Conservation (phyloP, 2,329 filamentous ascomycete species). For the Diaporthe aspalathi region DNA sequence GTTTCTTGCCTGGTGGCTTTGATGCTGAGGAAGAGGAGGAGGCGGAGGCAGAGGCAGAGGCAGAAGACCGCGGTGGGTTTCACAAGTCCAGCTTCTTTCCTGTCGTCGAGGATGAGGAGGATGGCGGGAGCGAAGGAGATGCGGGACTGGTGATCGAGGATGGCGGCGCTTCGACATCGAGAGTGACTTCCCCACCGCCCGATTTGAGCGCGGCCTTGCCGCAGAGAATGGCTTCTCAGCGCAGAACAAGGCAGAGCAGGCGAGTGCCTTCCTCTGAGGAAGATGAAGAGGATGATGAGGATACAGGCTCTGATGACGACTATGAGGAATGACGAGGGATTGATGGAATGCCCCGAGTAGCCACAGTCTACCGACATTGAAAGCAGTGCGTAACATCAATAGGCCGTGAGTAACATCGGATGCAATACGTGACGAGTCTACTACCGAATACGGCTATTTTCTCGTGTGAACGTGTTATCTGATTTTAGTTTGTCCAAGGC, state of each 20-base stretch:
- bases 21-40: constrained; percentile 62
- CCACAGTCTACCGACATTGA: background rate
- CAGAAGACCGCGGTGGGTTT: constrained; percentile 40
- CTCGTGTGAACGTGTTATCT: too few species aligned
- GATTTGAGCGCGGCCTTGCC: background rate
- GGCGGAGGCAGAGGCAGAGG: constrained; percentile 40
- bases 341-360: background rate
- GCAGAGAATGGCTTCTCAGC: background rate
- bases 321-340: constrained; percentile 35
- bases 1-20: constrained; percentile 69
- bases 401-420: too few species aligned
- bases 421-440: too few species aligned
- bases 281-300: constrained; percentile 42
- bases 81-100: constrained; percentile 61
- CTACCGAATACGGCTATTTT: too few species aligned
- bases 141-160: constrained; percentile 47
- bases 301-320: constrained; percentile 37
- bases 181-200: constrained; percentile 5
- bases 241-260: constrained; percentile 11
- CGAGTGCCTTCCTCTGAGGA: constrained; percentile 41
- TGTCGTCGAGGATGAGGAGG: constrained; percentile 54
- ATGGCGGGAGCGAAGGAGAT: constrained; percentile 47
- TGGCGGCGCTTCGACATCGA: constrained; percentile 49
- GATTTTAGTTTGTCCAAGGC: too few species aligned
- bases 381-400: background rate